Conservation (phyloP, 2,329 filamentous ascomycete genomes). For the Fusarium xylarioides region DNA sequence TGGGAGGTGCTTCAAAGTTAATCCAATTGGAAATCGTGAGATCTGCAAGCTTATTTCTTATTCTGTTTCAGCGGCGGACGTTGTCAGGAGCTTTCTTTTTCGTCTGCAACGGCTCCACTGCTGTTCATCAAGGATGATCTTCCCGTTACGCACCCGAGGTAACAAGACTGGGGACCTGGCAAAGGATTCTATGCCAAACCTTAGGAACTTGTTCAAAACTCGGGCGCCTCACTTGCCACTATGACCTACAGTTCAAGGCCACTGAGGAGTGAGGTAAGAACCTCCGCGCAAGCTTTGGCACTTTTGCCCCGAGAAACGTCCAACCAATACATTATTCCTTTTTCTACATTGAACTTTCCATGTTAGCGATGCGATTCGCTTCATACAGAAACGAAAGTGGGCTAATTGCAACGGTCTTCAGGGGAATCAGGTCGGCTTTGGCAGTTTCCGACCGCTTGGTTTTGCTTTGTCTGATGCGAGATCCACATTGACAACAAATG, state of each 20-base stretch:
- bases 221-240: neutral
- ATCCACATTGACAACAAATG: neutral
- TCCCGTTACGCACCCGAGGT: neutral
- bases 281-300: neutral
- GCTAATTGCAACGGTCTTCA: neutral
- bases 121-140: slow-evolving; percentile 3
- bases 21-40: neutral
- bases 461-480: neutral
- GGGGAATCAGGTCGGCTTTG: neutral
- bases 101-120: slow-evolving; percentile 1
- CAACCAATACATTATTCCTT: neutral
- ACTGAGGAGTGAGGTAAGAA: neutral
- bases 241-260: neutral
- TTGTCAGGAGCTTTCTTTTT: slow-evolving; percentile 13
- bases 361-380: neutral
- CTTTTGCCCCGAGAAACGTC: neutral
- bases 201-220: too few relatives aligned
- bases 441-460: neutral
- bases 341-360: neutral
- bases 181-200: neutral
- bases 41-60: slow-evolving; percentile 19
- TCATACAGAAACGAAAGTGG: neutral
- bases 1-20: neutral
- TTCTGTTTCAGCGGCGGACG: neutral
- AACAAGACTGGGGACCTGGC: neutral